Conservation (phyloP, 257 asterid genomes). For the Paraleonurus japonicus region DNA sequence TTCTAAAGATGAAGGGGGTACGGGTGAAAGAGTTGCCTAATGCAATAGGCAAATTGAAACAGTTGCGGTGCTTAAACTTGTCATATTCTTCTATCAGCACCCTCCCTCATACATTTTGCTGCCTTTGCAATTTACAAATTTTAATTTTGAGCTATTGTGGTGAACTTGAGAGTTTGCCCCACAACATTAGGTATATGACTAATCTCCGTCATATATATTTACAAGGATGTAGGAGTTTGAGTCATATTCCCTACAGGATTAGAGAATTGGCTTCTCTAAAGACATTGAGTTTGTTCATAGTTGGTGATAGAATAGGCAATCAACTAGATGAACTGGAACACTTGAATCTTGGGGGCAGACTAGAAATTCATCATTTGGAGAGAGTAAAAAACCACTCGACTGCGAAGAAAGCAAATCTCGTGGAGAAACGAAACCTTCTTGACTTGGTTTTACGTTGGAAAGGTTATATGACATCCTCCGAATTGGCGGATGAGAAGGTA, state of each 20-base stretch:
- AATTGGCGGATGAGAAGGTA: background rate
- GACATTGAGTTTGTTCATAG: too few species aligned
- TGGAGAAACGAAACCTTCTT: background rate
- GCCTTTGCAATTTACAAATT: constrained; percentile 10
- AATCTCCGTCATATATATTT: constrained; percentile 32
- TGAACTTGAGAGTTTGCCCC: background rate
- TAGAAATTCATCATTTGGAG: background rate
- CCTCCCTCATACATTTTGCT: background rate
- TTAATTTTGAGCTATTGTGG: background rate
- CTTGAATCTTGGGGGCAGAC: background rate
- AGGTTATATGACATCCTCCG: background rate
- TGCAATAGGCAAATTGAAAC: background rate
- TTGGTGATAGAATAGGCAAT: too few species aligned
- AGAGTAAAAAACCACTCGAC: background rate
- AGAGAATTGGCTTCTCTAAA: constrained; percentile 26
- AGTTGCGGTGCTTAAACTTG: background rate
- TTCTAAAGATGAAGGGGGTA: background rate
- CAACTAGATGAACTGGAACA: too few species aligned
- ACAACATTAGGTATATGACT: background rate
- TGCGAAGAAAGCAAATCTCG: background rate
- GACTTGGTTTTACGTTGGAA: background rate
- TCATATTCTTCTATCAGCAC: background rate
- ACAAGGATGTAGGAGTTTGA: constrained; percentile 14
- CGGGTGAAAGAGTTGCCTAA: too few species aligned
- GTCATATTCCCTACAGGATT: constrained; percentile 25